A percentile compares a stretch with the other conserved stretches of the same genome.
Conservation (phyloP, 257 asterid genomes). For the Solanum chilense region DNA sequence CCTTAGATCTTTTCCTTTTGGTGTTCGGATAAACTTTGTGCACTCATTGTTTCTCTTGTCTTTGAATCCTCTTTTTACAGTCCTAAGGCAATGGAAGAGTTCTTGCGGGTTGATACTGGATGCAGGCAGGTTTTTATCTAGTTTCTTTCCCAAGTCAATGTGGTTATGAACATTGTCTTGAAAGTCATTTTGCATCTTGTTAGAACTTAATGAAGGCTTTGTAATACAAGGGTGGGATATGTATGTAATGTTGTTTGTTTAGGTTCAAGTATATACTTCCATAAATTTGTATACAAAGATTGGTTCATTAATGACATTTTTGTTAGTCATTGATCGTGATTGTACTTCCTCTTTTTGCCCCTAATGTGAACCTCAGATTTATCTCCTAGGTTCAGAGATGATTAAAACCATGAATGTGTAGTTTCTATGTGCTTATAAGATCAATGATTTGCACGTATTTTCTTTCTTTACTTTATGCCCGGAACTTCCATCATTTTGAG, state of each 20-base stretch:
- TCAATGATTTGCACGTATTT: not conserved
- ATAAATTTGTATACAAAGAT: not conserved
- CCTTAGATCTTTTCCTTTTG: not conserved
- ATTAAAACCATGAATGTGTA: not conserved
- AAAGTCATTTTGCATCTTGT: not conserved
- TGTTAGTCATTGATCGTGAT: not conserved
- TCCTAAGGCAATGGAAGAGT: not conserved
- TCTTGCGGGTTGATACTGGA: conserved; percentile 1
- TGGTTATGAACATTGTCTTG: not conserved
- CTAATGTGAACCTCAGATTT: not conserved
- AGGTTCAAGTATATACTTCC: not conserved
- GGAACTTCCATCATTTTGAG: not conserved
- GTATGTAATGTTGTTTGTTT: not conserved
- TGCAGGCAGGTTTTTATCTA: not conserved
- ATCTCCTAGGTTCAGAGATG: not conserved
- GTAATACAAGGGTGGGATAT: not conserved
- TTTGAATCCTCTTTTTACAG: not conserved
- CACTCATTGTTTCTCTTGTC: not conserved
- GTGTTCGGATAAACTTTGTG: not conserved
- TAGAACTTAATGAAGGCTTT: not conserved
- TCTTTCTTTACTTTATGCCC: not conserved
- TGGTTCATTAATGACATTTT: not conserved
- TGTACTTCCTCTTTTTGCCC: not conserved
- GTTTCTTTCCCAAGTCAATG: not conserved
- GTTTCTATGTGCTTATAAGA: not conserved